phyloP scores from a whole-genome alignment of 768 basidiomycete species.

The Austroboletus festivus region DNA sequence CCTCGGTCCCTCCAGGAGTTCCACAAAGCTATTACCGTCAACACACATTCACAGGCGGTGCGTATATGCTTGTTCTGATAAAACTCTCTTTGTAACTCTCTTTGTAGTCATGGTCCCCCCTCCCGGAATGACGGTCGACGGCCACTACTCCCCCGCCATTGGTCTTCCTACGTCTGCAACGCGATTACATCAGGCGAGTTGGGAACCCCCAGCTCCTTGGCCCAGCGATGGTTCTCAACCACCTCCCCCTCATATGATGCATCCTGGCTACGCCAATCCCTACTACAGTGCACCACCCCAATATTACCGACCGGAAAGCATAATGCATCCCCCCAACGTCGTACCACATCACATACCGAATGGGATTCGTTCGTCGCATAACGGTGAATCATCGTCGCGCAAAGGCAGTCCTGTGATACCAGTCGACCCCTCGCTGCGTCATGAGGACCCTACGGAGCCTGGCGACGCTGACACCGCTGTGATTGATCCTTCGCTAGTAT shows the following conservation, averaged over 20 bases:
- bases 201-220: constrained; percentile 37
- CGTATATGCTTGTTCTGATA: constrained; percentile 9
- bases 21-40: constrained; percentile 64
- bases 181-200: constrained; percentile 42
- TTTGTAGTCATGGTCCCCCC: constrained; percentile 40
- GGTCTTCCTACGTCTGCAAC: constrained; percentile 55
- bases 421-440: constrained; percentile 26
- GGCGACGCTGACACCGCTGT: constrained; percentile 21
- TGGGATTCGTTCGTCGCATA: constrained; percentile 20
- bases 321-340: constrained; percentile 25
- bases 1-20: constrained; percentile 31
- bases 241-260: constrained; percentile 29
- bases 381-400: constrained; percentile 27
- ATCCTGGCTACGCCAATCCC: constrained; percentile 37
- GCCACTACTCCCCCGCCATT: constrained; percentile 39
- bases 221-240: constrained; percentile 36
- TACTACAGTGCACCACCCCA: constrained; percentile 38
- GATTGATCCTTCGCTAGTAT: constrained; percentile 40
- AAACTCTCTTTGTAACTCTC: constrained; percentile 5
- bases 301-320: constrained; percentile 44
- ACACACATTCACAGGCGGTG: constrained; percentile 51
- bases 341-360: constrained; percentile 22
- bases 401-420: constrained; percentile 23
- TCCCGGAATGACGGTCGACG: constrained; percentile 41
- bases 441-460: constrained; percentile 7